Conservation (phyloP, 352 stramenopile genomes). For the Phytophthora tubulina region DNA sequence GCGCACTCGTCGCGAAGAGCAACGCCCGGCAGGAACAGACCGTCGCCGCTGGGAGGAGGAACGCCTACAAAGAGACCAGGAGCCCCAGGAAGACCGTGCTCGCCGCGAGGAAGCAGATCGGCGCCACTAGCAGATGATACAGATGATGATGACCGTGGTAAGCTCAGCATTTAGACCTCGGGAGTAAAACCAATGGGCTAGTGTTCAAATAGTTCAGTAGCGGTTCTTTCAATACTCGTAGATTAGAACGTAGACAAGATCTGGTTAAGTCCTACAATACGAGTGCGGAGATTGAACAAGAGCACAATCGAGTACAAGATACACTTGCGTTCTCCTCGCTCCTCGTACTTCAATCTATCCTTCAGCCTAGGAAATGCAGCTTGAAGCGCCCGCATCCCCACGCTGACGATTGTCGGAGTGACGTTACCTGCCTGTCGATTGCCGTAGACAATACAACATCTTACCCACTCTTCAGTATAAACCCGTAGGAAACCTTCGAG, state of each 20-base stretch:
- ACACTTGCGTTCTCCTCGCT: conserved; percentile 20
- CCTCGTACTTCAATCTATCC: conserved; percentile 22
- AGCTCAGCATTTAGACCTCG: background rate
- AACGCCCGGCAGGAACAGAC: too few relatives aligned
- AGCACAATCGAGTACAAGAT: conserved; percentile 23
- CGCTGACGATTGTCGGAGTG: conserved; percentile 12
- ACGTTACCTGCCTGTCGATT: conserved; percentile 8
- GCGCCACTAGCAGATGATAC: conserved; percentile 7
- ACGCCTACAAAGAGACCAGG: background rate
- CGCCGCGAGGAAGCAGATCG: conserved; percentile 5
- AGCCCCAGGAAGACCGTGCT: background rate
- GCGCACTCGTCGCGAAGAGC: background rate
- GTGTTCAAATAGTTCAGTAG: conserved; percentile 7
- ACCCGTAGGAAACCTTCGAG: background rate
- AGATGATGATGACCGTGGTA: conserved; percentile 9
- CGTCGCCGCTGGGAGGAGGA: background rate
- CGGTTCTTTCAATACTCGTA: conserved; percentile 12
- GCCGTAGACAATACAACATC: conserved; percentile 5
- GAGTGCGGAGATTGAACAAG: too few relatives aligned
- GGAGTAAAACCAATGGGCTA: conserved; percentile 4
- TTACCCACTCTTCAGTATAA: conserved; percentile 5
- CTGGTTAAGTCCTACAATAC: too few relatives aligned
- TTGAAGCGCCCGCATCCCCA: conserved; percentile 11
- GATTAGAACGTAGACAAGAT: conserved; percentile 5
- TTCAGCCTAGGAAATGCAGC: conserved; percentile 22